Evolutionary conservation across 192 early-diverging fungal genomes (phyloP).

Genomic region (Entomortierella lignicola): DNA sequence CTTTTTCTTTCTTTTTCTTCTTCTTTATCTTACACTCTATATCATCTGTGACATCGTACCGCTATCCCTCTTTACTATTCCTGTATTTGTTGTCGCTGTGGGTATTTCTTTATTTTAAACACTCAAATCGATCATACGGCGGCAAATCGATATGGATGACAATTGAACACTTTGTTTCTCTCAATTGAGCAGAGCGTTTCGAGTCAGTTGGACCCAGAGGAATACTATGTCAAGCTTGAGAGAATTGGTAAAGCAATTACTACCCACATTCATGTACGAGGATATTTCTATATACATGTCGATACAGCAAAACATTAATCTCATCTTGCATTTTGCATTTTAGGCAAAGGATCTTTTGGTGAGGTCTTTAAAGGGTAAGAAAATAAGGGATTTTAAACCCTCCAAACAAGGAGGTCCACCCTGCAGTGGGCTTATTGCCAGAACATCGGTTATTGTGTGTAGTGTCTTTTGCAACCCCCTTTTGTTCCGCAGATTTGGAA

Average conservation of each 20-base stretch:
- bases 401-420: neutral
- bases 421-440: neutral
- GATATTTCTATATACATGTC: neutral
- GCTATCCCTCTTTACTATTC: slow-evolving; percentile 7
- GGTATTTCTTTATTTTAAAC: neutral
- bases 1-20: slow-evolving; percentile 4
- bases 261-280: neutral
- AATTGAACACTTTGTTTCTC: neutral
- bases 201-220: slow-evolving; percentile 69
- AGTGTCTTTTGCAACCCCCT: neutral
- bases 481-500: neutral
- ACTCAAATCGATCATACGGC: neutral
- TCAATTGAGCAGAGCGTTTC: slow-evolving; percentile 39
- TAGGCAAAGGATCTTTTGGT: slow-evolving; percentile 83
- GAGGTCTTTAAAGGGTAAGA: slow-evolving; percentile 86
- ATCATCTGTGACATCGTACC: slow-evolving; percentile 24
- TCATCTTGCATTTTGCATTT: neutral
- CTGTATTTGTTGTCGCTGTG: neutral
- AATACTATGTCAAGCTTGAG: slow-evolving; percentile 74
- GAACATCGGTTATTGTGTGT: neutral
- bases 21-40: neutral
- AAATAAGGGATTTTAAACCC: neutral
- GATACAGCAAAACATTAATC: neutral
- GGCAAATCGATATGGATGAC: neutral
- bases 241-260: slow-evolving; percentile 64